phyloP scores from a whole-genome alignment of 1,284 basidiomycete genomes.

The Exobasidium rhododendri region DNA sequence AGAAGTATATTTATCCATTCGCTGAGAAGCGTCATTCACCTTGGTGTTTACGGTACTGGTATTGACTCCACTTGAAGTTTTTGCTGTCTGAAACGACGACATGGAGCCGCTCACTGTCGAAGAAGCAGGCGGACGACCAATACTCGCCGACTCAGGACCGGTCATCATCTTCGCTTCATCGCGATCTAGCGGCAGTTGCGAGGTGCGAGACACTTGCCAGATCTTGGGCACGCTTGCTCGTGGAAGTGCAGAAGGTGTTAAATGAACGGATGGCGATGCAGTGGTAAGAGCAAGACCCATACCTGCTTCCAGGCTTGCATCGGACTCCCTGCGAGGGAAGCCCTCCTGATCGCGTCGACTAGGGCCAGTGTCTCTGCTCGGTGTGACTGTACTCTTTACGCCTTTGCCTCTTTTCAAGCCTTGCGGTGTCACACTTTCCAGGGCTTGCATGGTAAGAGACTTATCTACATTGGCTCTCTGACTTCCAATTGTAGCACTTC shows the following conservation, averaged over 20 bases:
- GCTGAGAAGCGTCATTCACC: no score
- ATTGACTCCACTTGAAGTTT: neutral
- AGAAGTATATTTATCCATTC: no score
- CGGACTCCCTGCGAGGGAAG: neutral
- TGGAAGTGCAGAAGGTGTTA: neutral
- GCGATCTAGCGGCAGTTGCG: no score
- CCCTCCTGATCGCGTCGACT: neutral
- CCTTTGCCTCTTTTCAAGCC: neutral
- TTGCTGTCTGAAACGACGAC: slow-evolving; percentile 3
- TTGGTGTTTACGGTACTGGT: no score
- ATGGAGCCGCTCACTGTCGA: neutral
- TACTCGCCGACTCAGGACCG: no score
- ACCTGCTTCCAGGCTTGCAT: neutral
- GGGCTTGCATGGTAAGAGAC: slow-evolving; percentile 11
- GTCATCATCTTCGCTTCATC: no score
- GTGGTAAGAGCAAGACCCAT: slow-evolving; percentile 3
- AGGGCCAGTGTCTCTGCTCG: neutral
- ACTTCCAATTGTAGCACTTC: neutral
- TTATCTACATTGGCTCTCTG: neutral
- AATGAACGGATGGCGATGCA: neutral
- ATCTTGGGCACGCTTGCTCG: slow-evolving; percentile 11
- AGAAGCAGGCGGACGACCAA: neutral
- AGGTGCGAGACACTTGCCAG: slow-evolving; percentile 12
- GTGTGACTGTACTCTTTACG: no score
- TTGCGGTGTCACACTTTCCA: neutral